Conservation (phyloP, 768 basidiomycete species). For the Chlorophyllum brunneum region DNA sequence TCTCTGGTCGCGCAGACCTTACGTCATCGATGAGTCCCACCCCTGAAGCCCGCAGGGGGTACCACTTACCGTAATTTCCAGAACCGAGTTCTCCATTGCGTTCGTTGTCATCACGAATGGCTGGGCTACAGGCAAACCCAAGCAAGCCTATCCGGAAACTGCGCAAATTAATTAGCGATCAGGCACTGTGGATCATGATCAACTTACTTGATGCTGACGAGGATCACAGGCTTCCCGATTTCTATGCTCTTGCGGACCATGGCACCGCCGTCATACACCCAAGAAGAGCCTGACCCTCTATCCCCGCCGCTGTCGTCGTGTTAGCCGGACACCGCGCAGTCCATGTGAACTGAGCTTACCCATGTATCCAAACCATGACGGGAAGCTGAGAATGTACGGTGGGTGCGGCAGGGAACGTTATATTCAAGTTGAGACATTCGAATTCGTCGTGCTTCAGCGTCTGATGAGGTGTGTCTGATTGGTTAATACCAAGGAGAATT, state of each 20-base stretch:
- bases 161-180: not conserved
- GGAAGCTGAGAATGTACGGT: constrained; percentile 52
- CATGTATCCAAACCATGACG: constrained; percentile 87
- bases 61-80: constrained; percentile 67
- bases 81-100: constrained; percentile 63
- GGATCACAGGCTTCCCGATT: constrained; percentile 59
- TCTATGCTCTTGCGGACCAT: constrained; percentile 66
- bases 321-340: constrained; percentile 10
- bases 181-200: not conserved
- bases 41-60: not conserved
- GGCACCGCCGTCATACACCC: constrained; percentile 73
- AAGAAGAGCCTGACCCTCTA: constrained; percentile 69
- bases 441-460: constrained; percentile 66
- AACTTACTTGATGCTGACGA: constrained; percentile 75
- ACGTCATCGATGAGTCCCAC: constrained; percentile 12
- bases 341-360: constrained; percentile 40
- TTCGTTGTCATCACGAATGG: constrained; percentile 65
- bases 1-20: constrained; percentile 66
- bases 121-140: constrained; percentile 68
- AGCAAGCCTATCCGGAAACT: constrained; percentile 78
- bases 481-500: constrained; percentile 54
- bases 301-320: constrained; percentile 54
- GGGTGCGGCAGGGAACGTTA: constrained; percentile 66
- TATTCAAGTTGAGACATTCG: constrained; percentile 76
- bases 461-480: constrained; percentile 51